phyloP scores from a whole-genome alignment of 2,329 filamentous ascomycete species.

The Westerdykella ornata region DNA sequence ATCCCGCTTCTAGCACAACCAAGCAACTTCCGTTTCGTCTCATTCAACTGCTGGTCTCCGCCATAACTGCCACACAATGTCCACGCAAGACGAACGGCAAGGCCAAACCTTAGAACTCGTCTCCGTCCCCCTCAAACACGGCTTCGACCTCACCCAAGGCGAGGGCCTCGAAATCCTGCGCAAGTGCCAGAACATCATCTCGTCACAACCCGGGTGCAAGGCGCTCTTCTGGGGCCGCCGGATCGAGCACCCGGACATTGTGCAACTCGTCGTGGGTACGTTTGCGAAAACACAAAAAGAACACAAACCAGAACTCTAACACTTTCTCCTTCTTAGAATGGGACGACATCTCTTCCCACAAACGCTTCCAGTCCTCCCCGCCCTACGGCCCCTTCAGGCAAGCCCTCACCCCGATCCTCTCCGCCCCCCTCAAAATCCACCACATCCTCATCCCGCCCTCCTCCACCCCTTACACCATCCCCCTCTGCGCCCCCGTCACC shows the following conservation, averaged over 20 bases:
- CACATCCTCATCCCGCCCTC: constrained; percentile 32
- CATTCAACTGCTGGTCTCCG: too few relatives aligned
- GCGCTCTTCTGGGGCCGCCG: constrained; percentile 33
- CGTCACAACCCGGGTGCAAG: constrained; percentile 33
- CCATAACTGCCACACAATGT: too few relatives aligned
- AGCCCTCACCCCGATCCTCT: constrained; percentile 23
- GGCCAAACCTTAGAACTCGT: constrained; percentile 30
- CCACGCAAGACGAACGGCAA: too few relatives aligned
- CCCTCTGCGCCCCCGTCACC: constrained; percentile 42
- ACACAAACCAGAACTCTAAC: background rate
- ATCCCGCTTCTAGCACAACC: too few relatives aligned
- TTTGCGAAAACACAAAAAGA: constrained; percentile 1
- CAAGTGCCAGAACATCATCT: constrained; percentile 30
- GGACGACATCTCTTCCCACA: constrained; percentile 37
- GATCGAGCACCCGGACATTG: constrained; percentile 35
- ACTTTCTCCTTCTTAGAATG: constrained; percentile 35
- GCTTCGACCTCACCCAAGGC: constrained; percentile 17
- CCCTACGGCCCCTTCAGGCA: constrained; percentile 38
- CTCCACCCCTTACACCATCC: constrained; percentile 20
- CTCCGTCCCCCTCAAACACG: constrained; percentile 34
- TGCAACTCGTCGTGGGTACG: constrained; percentile 40
- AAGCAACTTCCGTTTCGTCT: too few relatives aligned
- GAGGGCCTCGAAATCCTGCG: constrained; percentile 29
- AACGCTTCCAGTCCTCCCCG: constrained; percentile 35
- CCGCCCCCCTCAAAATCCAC: constrained; percentile 19